phyloP scores from a whole-genome alignment of 805 yeast genomes.

The Wickerhamomyces bisporus region DNA sequence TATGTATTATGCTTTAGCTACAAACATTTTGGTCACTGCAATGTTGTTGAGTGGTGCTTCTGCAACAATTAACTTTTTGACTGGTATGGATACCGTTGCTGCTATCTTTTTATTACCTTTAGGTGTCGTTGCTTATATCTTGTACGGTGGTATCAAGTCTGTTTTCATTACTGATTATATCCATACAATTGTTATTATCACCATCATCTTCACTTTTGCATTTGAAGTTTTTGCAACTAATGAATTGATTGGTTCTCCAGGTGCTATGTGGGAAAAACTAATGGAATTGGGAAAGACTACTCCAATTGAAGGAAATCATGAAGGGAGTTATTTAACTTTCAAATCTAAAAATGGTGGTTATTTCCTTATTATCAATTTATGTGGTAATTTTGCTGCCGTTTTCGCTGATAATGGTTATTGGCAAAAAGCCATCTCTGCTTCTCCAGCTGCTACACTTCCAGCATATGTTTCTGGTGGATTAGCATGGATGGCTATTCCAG shows the following conservation, averaged over 20 bases:
- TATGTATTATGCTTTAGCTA: slow-evolving; percentile 78
- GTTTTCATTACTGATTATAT: slow-evolving; percentile 75
- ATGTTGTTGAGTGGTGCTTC: slow-evolving; percentile 91
- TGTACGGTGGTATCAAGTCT: slow-evolving; percentile 80
- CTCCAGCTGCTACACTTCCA: slow-evolving; percentile 79
- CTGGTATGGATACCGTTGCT: slow-evolving; percentile 81
- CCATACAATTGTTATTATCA: slow-evolving; percentile 77
- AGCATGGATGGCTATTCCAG: slow-evolving; percentile 90
- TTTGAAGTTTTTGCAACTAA: slow-evolving; percentile 75
- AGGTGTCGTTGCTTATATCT: slow-evolving; percentile 68
- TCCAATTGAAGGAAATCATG: slow-evolving; percentile 77
- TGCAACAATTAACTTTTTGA: slow-evolving; percentile 71
- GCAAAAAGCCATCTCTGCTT: slow-evolving; percentile 83
- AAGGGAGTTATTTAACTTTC: slow-evolving; percentile 87
- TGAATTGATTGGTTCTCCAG: slow-evolving; percentile 73
- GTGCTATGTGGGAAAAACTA: slow-evolving; percentile 68
- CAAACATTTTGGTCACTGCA: slow-evolving; percentile 86
- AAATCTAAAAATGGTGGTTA: slow-evolving; percentile 81
- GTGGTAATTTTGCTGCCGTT: slow-evolving; percentile 88
- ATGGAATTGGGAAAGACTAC: slow-evolving; percentile 50
- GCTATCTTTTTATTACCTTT: slow-evolving; percentile 79
- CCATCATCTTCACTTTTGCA: slow-evolving; percentile 74
- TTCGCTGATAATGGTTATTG: slow-evolving; percentile 85
- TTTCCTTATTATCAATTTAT: slow-evolving; percentile 81
- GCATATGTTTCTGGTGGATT: slow-evolving; percentile 87